Percentiles rank a stretch among this genome's conserved stretches.
Evolutionary conservation across 306 rosid species (phyloP).

Genomic region (Senna siamea): DNA sequence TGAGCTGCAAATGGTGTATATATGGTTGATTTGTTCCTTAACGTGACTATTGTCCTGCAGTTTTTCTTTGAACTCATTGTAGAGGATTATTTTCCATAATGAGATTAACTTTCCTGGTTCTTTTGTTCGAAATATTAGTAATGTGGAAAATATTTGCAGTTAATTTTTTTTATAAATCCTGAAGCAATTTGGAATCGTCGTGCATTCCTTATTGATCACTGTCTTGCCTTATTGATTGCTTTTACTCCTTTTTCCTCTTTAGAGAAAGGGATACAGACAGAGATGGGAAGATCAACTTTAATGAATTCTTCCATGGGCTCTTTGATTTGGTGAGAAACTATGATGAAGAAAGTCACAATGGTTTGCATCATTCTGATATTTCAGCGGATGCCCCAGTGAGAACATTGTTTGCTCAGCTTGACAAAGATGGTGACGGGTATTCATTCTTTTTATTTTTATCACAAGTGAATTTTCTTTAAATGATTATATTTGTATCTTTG

Average conservation of each 20-base stretch:
- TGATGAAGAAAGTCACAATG: conserved; percentile 76
- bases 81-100: too few relatives aligned
- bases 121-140: too few relatives aligned
- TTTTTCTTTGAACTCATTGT: too few relatives aligned
- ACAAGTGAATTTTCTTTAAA: conserved; percentile 21
- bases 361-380: conserved; percentile 59
- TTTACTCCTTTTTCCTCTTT: conserved; percentile 30
- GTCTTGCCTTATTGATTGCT: conserved; percentile 41
- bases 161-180: too few relatives aligned
- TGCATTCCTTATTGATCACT: too few relatives aligned
- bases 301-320: conserved; percentile 96
- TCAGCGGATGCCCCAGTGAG: conserved; percentile 79
- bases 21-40: too few relatives aligned
- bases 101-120: too few relatives aligned
- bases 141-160: too few relatives aligned
- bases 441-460: conserved; percentile 29
- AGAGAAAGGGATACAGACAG: conserved; percentile 92
- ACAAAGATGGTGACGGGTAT: conserved; percentile 94
- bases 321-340: conserved; percentile 95
- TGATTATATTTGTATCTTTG: conserved; percentile 32
- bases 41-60: too few relatives aligned
- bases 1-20: too few relatives aligned
- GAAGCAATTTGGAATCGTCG: too few relatives aligned
- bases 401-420: conserved; percentile 78
- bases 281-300: conserved; percentile 90